A percentile compares a stretch with the other conserved stretches of the same genome.
phyloP scores from a whole-genome alignment of 2,329 filamentous ascomycete species.

The Arthrinium puccinioides region DNA sequence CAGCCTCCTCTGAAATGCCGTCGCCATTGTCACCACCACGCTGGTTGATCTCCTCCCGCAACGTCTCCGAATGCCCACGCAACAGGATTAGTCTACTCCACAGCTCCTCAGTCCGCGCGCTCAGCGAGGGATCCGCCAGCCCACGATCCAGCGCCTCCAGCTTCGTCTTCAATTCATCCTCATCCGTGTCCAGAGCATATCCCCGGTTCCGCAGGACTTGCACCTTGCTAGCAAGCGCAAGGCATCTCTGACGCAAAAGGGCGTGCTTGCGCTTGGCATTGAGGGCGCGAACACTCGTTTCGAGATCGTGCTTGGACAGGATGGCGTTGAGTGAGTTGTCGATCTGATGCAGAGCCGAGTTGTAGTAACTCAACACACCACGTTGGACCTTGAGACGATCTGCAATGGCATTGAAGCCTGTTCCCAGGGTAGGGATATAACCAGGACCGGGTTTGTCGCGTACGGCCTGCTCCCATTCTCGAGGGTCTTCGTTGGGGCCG shows the following conservation, averaged over 20 bases:
- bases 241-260: conserved; percentile 63
- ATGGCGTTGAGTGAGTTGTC: conserved; percentile 67
- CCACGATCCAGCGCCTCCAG: conserved; percentile 61
- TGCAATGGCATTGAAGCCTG: conserved; percentile 65
- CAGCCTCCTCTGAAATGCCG: conserved; percentile 60
- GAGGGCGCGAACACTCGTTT: conserved; percentile 65
- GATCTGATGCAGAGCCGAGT: conserved; percentile 69
- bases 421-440: conserved; percentile 69
- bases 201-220: conserved; percentile 76
- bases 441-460: conserved; percentile 70
- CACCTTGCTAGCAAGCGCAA: conserved; percentile 70
- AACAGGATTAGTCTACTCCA: conserved; percentile 76
- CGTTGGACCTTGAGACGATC: conserved; percentile 68
- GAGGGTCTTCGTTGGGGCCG: conserved; percentile 60
- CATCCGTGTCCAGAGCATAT: conserved; percentile 71
- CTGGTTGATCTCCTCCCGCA: conserved; percentile 69
- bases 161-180: conserved; percentile 71
- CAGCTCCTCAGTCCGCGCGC: conserved; percentile 73
- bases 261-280: conserved; percentile 68
- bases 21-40: conserved; percentile 49
- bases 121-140: conserved; percentile 67
- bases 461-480: conserved; percentile 78
- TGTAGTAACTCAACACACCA: conserved; percentile 61
- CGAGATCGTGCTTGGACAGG: conserved; percentile 68
- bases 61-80: conserved; percentile 61